phyloP scores from a whole-genome alignment of 2,329 filamentous ascomycete species.

The Chalara sp. region DNA sequence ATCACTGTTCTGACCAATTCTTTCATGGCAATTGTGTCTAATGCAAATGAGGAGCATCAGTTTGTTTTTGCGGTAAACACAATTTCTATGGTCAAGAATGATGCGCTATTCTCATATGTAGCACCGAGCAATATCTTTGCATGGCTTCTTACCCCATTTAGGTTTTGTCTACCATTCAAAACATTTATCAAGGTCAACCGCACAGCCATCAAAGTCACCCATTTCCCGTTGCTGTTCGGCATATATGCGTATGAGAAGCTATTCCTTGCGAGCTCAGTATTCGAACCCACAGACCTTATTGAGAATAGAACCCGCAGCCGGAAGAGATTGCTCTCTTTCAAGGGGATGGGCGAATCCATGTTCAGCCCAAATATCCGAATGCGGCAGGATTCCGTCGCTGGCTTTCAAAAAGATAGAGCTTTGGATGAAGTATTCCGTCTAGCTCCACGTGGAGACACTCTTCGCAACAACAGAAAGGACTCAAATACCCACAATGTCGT shows the following conservation, averaged over 20 bases:
- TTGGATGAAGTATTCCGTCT: slow-evolving; percentile 85
- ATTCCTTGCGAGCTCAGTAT: slow-evolving; percentile 67
- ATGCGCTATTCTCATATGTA: slow-evolving; percentile 89
- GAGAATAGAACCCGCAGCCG: slow-evolving; percentile 51
- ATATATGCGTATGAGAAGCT: slow-evolving; percentile 85
- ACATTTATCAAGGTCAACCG: slow-evolving; percentile 82
- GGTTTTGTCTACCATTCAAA: slow-evolving; percentile 72
- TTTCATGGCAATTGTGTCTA: slow-evolving; percentile 91
- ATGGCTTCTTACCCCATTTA: slow-evolving; percentile 78
- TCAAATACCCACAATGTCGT: slow-evolving; percentile 74
- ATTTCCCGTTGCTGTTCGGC: slow-evolving; percentile 78
- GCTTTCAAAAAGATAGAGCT: slow-evolving; percentile 82
- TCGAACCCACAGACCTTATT: slow-evolving; percentile 81
- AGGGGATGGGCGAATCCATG: slow-evolving; percentile 47
- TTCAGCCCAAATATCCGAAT: slow-evolving; percentile 69
- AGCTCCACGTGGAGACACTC: slow-evolving; percentile 54
- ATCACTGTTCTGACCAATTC: slow-evolving; percentile 96
- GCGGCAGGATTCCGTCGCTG: slow-evolving; percentile 80
- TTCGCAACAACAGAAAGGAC: slow-evolving; percentile 49
- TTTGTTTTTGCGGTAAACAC: slow-evolving; percentile 96
- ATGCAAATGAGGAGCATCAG: slow-evolving; percentile 86
- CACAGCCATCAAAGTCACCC: slow-evolving; percentile 84
- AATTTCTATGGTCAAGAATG: slow-evolving; percentile 98
- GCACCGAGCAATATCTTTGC: slow-evolving; percentile 87
- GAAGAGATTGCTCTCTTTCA: slow-evolving; percentile 46